phyloP scores from a whole-genome alignment of 257 asterid species.

The Sherardia arvensis region DNA sequence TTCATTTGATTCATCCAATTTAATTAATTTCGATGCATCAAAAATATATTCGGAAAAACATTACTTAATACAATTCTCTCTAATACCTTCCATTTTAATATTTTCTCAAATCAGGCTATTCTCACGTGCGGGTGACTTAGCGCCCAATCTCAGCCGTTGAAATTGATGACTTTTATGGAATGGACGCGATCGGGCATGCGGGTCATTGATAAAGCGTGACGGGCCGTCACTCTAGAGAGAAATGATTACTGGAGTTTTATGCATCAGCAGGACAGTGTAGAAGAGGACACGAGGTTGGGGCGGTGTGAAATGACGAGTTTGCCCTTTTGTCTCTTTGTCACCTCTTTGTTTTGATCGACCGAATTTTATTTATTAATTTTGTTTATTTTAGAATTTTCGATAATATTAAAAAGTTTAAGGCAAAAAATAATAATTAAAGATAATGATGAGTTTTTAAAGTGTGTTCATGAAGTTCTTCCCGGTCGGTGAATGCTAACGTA shows the following conservation, averaged over 20 bases:
- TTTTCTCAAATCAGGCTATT: conserved; percentile 7
- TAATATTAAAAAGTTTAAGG: not conserved
- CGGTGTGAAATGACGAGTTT: conserved; percentile 12
- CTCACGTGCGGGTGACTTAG: not conserved
- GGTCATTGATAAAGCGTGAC: not conserved
- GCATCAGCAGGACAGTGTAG: conserved; percentile 6
- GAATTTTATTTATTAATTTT: not conserved
- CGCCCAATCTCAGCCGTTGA: not conserved
- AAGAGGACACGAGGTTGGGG: conserved; percentile 10
- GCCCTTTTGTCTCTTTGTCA: conserved; percentile 12
- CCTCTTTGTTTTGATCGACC: not conserved
- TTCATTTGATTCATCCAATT: no score
- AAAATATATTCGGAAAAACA: no score
- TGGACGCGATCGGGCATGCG: not conserved
- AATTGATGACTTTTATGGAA: not conserved
- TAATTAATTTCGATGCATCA: no score
- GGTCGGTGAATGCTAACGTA: not conserved
- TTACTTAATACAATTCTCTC: conserved; percentile 10
- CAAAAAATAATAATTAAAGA: not conserved
- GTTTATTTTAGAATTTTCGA: not conserved
- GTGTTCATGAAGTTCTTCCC: not conserved
- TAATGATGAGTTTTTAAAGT: not conserved
- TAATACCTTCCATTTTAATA: conserved; percentile 9
- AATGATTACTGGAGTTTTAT: conserved; percentile 5
- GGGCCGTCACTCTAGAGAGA: conserved; percentile 5